These are phyloP conservation scores for Suaeda aralocaspica DNA, from an alignment of 148 eudicot genomes.

Conservation along the genomic window DNA sequence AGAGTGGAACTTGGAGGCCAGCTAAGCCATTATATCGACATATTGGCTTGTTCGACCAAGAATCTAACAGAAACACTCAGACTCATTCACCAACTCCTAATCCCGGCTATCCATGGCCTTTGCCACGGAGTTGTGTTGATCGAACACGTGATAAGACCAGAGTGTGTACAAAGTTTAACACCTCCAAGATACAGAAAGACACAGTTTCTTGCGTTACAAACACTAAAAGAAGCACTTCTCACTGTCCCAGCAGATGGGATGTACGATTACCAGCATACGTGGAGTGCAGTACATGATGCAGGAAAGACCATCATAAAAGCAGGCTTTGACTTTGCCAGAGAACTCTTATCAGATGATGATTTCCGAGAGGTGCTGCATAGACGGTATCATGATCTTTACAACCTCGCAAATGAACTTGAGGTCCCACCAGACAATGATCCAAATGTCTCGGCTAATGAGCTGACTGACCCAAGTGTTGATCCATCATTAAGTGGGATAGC, in stretches of 20 bases:
- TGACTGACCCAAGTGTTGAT: conserved; percentile 37
- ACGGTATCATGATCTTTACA: conserved; percentile 79
- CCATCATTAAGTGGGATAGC: conserved; percentile 86
- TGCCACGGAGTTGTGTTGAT: conserved; percentile 55
- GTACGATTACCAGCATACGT: conserved; percentile 92
- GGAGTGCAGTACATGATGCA: conserved; percentile 65
- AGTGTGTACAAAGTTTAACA: conserved; percentile 64
- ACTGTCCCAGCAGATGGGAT: conserved; percentile 87
- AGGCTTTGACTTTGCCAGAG: conserved; percentile 79
- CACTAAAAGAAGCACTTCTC: conserved; percentile 69
- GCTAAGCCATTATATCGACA: conserved; percentile 54
- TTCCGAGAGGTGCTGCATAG: conserved; percentile 80
- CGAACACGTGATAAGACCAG: conserved; percentile 67
- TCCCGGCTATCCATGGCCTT: conserved; percentile 70
- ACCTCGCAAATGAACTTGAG: conserved; percentile 84
- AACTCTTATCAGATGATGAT: conserved; percentile 84
- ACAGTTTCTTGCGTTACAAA: conserved; percentile 49
- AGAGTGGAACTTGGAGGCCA: conserved; percentile 90
- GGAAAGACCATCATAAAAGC: conserved; percentile 42
- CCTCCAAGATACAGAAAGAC: conserved; percentile 85
- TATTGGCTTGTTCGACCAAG: conserved; percentile 84
- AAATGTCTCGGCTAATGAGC: conserved; percentile 11
- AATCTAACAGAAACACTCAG: conserved; percentile 75
- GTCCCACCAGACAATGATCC: conserved; percentile 53
- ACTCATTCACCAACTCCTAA: conserved; percentile 73